phyloP scores from a whole-genome alignment of 768 basidiomycete genomes.

The Boletales sp. region DNA sequence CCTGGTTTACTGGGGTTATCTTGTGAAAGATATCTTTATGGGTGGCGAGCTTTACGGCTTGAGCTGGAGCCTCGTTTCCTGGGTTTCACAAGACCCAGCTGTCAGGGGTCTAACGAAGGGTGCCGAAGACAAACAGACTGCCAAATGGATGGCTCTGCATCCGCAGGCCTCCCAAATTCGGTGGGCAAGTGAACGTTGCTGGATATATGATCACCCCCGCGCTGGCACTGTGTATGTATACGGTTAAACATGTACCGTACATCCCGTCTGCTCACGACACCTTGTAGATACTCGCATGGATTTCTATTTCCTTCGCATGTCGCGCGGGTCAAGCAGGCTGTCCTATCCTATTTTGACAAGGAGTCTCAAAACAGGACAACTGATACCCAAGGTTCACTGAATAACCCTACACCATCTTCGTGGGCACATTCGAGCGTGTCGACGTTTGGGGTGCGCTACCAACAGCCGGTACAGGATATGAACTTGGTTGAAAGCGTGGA shows the following conservation, averaged over 20 bases:
- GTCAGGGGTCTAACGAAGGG: slow-evolving; percentile 69
- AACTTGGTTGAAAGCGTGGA: slow-evolving; percentile 74
- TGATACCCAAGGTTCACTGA: slow-evolving; percentile 20
- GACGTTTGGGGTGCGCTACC: slow-evolving; percentile 76
- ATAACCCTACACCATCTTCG: slow-evolving; percentile 45
- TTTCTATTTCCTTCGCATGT: slow-evolving; percentile 92
- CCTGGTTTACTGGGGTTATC: slow-evolving; percentile 83
- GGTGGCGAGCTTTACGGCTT: slow-evolving; percentile 91
- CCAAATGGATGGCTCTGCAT: slow-evolving; percentile 89
- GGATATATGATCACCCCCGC: slow-evolving; percentile 98
- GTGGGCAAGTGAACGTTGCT: slow-evolving; percentile 91
- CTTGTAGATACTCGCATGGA: slow-evolving; percentile 83
- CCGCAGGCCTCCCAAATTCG: slow-evolving; percentile 74
- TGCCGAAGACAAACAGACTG: slow-evolving; percentile 90
- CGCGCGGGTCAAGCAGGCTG: slow-evolving; percentile 56
- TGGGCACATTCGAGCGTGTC: slow-evolving; percentile 86
- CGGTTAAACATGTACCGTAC: background rate
- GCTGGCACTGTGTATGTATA: slow-evolving; percentile 81
- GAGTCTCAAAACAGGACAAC: slow-evolving; percentile 35
- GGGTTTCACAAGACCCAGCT: slow-evolving; percentile 72
- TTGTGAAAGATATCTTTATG: slow-evolving; percentile 93
- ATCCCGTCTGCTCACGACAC: slow-evolving; percentile 2
- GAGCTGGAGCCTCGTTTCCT: slow-evolving; percentile 83
- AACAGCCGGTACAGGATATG: slow-evolving; percentile 62
- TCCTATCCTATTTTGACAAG: slow-evolving; percentile 51